phyloP scores from a whole-genome alignment of 768 basidiomycete genomes.

The Clitopilus hobsonii region DNA sequence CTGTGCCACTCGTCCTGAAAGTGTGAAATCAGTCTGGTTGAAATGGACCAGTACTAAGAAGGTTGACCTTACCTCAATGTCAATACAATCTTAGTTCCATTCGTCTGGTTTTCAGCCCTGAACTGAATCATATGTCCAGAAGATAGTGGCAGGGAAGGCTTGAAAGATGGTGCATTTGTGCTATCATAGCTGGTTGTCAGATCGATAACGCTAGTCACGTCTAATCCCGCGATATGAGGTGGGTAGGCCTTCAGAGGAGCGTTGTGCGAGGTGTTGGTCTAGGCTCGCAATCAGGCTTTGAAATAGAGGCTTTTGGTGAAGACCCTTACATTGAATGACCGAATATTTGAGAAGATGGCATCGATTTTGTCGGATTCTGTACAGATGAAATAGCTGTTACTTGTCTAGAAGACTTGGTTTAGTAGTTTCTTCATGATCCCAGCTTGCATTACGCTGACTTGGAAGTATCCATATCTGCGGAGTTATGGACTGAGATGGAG shows the following conservation, averaged over 20 bases:
- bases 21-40: not conserved
- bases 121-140: constrained; percentile 87
- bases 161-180: constrained; percentile 58
- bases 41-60: not conserved
- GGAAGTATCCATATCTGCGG: constrained; percentile 71
- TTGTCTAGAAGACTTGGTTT: constrained; percentile 56
- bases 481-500: constrained; percentile 1
- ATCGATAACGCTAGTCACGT: constrained; percentile 64
- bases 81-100: constrained; percentile 51
- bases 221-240: constrained; percentile 50
- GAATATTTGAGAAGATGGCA: constrained; percentile 61
- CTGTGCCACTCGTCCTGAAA: constrained; percentile 80
- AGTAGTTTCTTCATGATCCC: too few relatives aligned
- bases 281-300: not conserved
- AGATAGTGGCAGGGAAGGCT: constrained; percentile 63
- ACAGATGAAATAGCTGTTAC: constrained; percentile 81
- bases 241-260: constrained; percentile 46
- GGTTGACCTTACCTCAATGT: constrained; percentile 54
- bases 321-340: constrained; percentile 45
- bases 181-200: constrained; percentile 78
- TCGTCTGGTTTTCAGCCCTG: constrained; percentile 38
- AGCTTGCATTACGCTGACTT: too few relatives aligned
- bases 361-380: constrained; percentile 61
- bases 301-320: constrained; percentile 5
- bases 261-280: constrained; percentile 13